Base-by-base conservation (phyloP, 2,329 filamentous ascomycete species). In the Ophiosphaerella narmari region DNA sequence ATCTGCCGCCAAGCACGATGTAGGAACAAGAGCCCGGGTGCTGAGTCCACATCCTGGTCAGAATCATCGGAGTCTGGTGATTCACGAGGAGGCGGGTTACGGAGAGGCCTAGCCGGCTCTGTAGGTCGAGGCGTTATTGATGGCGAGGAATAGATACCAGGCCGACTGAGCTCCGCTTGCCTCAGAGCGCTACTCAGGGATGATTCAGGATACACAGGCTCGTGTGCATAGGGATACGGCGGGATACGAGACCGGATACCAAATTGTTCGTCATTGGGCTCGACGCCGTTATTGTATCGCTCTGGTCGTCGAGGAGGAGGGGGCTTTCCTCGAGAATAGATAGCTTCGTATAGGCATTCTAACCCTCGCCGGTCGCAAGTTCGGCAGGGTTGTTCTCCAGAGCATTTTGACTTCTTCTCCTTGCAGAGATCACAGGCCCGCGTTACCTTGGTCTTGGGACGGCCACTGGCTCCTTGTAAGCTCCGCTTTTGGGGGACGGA, bases 1-100 rank as follows among this genome's bases (percentile, higher is more conserved):
- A 90, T 47, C 78, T 86, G 73, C 78, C 87, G 68, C 86, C 88
- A 77, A 79, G 87, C 76, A 78, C 87, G 85, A 70, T 88, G 57
- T 76, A 90, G 71, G 74, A 87, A 78, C 58, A 81, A 74, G 61
- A 80, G 66, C 38, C 78, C 63, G 63, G 82, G 77, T 3, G 81
- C 79, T 12, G 78, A 77, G 7, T 82, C 82, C n/a, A 82, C 74
- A 53, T 82, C 81, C 43, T 84, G 80, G 2, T 80, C 81, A 55
- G 81, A 77, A 11, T 81, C 77, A 50, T 82, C 80, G 1, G 79
- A 73, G 41, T 76, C 79, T 1, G 77, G 80, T 1, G 78, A 82
- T 6, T 39, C 60, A 2, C 62, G 56, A 14, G 66, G 66, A 2
- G 59, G 57, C 7, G 52, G 43, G 3, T 65, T 58, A 11, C 38